Percentiles rank a stretch among this genome's conserved stretches.
phyloP scores from a whole-genome alignment of 805 yeast genomes.

The Candida krabiensis region DNA sequence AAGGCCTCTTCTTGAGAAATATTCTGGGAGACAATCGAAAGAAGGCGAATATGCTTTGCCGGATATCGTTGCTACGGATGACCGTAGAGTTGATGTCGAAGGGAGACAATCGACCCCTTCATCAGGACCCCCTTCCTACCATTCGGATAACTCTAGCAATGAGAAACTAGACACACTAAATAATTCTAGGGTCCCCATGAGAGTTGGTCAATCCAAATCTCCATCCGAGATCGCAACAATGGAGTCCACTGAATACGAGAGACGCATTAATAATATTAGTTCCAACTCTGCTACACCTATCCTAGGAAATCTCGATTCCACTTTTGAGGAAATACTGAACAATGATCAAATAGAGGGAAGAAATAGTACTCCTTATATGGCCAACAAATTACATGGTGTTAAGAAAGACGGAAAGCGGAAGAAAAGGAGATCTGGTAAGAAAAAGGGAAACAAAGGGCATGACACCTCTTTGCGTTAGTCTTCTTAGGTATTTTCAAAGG shows the following conservation, averaged over 20 bases:
- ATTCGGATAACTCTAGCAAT: constrained; percentile 10
- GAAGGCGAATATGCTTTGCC: neutral
- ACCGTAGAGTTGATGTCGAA: neutral
- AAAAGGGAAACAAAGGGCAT: no score
- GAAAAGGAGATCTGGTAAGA: no score
- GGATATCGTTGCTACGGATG: constrained; percentile 1
- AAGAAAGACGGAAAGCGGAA: no score
- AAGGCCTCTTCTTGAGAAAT: constrained; percentile 15
- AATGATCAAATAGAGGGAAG: no score
- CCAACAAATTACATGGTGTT: no score
- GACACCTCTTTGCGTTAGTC: no score
- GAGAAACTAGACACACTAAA: constrained; percentile 5
- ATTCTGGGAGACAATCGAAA: constrained; percentile 1
- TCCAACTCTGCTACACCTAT: constrained; percentile 11
- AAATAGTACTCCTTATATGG: no score
- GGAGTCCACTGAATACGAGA: constrained; percentile 21
- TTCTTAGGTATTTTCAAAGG: no score
- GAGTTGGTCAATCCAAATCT: no score
- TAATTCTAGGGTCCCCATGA: no score
- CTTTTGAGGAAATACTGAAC: neutral
- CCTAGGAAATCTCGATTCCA: neutral
- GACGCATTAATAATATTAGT: constrained; percentile 11
- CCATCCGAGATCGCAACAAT: constrained; percentile 6
- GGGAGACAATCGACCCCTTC: constrained; percentile 16
- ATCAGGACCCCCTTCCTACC: constrained; percentile 32